Evolutionary conservation across 169 alveolate genomes (phyloP).

Genomic region (Plasmodium vivax): DNA sequence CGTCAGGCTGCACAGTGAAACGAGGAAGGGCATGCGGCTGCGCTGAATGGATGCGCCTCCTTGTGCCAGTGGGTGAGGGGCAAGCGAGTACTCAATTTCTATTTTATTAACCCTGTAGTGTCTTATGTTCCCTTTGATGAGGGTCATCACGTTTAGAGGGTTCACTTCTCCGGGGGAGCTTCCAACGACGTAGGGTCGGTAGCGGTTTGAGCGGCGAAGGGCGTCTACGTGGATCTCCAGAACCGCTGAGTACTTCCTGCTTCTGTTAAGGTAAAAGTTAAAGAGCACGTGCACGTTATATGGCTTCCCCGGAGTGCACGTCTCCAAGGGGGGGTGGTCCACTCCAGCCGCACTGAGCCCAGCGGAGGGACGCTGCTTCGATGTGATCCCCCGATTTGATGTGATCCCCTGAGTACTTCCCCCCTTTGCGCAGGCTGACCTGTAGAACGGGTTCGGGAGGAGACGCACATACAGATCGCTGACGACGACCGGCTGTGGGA

Average conservation of each 20-base stretch:
- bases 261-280: constrained; percentile 28
- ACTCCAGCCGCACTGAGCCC: too few relatives aligned
- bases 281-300: constrained; percentile 22
- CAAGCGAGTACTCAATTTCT: constrained; percentile 33
- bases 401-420: neutral
- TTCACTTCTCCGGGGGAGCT: neutral
- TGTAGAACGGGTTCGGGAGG: constrained; percentile 21
- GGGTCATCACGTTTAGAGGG: constrained; percentile 46
- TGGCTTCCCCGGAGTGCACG: constrained; percentile 1
- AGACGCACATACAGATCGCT: constrained; percentile 35
- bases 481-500: constrained; percentile 32
- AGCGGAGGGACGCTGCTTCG: too few relatives aligned
- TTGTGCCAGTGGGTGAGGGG: neutral
- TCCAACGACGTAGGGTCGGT: neutral
- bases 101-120: constrained; percentile 63
- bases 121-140: constrained; percentile 24
- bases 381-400: too few relatives aligned
- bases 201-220: neutral
- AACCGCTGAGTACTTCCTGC: constrained; percentile 14
- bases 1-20: constrained; percentile 16
- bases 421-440: neutral
- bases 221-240: constrained; percentile 24
- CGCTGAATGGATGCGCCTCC: constrained; percentile 2
- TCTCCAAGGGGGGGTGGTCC: neutral
- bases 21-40: constrained; percentile 22